Percentiles rank a stretch among this genome's conserved stretches.
These are phyloP conservation scores for Golubevia pallescens DNA, from an alignment of 1,284 basidiomycete genomes.

Conservation along the genomic window DNA sequence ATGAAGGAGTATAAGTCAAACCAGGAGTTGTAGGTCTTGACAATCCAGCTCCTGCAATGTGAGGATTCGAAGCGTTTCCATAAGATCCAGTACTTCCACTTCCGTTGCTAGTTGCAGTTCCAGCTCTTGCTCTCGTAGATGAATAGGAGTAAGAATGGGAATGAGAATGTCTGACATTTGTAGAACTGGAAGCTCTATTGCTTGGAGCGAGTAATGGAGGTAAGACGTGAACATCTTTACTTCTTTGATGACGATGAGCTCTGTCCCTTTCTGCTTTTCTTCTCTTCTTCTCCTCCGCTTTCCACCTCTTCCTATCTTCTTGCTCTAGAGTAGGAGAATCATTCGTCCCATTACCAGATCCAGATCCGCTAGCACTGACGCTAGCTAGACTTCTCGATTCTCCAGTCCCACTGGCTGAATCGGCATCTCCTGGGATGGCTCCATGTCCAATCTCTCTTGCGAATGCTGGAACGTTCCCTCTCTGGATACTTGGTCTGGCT, in stretches of 20 bases:
- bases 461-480: constrained; percentile 42
- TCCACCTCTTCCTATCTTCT: constrained; percentile 14
- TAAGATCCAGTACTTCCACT: constrained; percentile 23
- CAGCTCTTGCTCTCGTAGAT: constrained; percentile 19
- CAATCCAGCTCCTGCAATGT: constrained; percentile 30
- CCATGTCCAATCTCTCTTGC: constrained; percentile 46
- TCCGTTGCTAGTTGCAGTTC: constrained; percentile 11
- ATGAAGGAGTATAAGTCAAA: constrained; percentile 26
- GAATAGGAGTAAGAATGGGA: constrained; percentile 22
- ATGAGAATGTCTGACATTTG: constrained; percentile 26
- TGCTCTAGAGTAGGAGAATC: constrained; percentile 14
- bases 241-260: constrained; percentile 28
- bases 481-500: constrained; percentile 35
- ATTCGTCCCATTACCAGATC: neutral
- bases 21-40: constrained; percentile 26
- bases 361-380: constrained; percentile 5
- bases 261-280: constrained; percentile 8
- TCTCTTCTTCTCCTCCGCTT: constrained; percentile 7
- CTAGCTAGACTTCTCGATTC: constrained; percentile 8
- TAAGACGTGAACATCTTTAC: constrained; percentile 40
- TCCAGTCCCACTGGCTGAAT: neutral
- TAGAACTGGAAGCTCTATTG: constrained; percentile 30
- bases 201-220: constrained; percentile 43
- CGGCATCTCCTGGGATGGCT: constrained; percentile 37
- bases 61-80: constrained; percentile 28